phyloP scores from a whole-genome alignment of 2,329 filamentous ascomycete species.

The Trichophaea hybrida region DNA sequence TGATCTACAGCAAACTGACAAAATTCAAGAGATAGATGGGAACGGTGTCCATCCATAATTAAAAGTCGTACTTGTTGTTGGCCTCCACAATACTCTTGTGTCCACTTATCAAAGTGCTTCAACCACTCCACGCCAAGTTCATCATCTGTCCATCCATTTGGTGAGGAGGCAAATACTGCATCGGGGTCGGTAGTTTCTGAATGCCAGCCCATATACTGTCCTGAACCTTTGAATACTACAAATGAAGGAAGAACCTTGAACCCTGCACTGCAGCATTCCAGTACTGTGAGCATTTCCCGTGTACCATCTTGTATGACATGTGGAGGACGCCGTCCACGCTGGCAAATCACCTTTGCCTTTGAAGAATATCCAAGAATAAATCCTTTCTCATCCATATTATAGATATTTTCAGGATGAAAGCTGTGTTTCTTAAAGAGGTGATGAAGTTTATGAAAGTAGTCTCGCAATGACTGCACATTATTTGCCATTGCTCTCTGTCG shows the following conservation, averaged over 20 bases:
- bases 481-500: background rate
- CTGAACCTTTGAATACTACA: conserved; percentile 12
- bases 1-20: too few relatives aligned
- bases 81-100: background rate
- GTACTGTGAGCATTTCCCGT: conserved; percentile 12
- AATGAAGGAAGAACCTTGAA: conserved; percentile 3
- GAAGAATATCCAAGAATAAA: too few relatives aligned
- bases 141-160: background rate
- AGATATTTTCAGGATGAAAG: conserved; percentile 2
- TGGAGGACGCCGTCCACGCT: background rate
- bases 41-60: too few relatives aligned
- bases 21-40: too few relatives aligned
- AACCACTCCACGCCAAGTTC: background rate
- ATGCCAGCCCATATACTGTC: conserved; percentile 4
- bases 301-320: too few relatives aligned
- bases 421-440: background rate
- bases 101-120: conserved; percentile 11
- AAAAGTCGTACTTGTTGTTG: background rate
- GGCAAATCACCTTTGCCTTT: conserved; percentile 9
- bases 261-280: conserved; percentile 9
- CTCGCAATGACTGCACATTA: background rate
- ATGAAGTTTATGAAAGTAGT: background rate
- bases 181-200: background rate
- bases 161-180: conserved; percentile 4
- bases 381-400: conserved; percentile 6